Base-by-base conservation (phyloP, 768 basidiomycete genomes). In the Nevesoporus exiguus region DNA sequence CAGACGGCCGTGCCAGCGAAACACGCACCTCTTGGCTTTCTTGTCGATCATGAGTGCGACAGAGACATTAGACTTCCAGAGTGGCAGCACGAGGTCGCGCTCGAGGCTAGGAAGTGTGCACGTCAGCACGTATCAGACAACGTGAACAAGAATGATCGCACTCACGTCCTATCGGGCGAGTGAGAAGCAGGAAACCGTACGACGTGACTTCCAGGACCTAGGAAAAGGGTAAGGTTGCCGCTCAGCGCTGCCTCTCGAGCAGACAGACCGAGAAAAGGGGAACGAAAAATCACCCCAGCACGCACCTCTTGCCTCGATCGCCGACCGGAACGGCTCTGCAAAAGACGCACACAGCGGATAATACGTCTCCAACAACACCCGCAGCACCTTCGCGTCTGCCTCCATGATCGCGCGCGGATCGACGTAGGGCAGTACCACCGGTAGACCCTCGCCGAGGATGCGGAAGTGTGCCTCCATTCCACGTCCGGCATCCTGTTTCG, bases 1-100 rank as follows among this genome's bases (percentile, higher is more conserved):
- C 21, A 34, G 31, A 48, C 24, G 7, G 8, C 5, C 29, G 8
- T 5, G 9, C 33, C 15, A 13, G 15, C 17, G 10, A 31, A 30
- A 67, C 7, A 39, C 76, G 11, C 41, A 93, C 95, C 88, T 92
- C 73, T 98, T 98, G 24, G 93, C 91, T 65, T 90, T 90, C 71
- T 98, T 99, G 73, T 98, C 94, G 50, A 97, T 84, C 93, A 98
- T 93, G 54, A 98, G 76, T 0, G 88, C 84, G 49, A 96, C 67
- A 0, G 93, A 96, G 13, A 85, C 83, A 54, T 86, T 87, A 2
- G 93, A 93, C 72, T 91, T 94, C 97, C 96, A 98, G 48, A 98
- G 80, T 0, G 97, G 96, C n/a, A 98, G 73, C n/a, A 88, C 70
- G 24, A 98, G 77, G 48, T 93, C 86, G 60, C 90, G 84, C n/a